Evolutionary conservation across 805 yeast genomes (phyloP).

Genomic region (Crinitomyces ghanaensis): DNA sequence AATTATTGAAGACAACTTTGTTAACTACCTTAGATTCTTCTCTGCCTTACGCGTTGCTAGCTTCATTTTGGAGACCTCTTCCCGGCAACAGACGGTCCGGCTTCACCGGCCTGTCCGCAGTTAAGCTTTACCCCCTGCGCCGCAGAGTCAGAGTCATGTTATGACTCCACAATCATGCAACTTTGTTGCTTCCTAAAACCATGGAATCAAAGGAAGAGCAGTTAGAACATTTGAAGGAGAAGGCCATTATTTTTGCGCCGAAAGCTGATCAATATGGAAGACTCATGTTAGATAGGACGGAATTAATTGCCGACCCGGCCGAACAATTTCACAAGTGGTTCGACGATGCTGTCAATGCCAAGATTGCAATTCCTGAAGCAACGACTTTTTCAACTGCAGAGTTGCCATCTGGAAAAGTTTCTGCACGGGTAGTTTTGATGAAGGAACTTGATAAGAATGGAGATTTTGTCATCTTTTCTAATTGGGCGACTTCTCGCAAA

Average conservation of each 20-base stretch:
- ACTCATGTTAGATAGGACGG: conserved; percentile 41
- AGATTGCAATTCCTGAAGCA: conserved; percentile 67
- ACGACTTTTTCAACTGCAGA: conserved; percentile 80
- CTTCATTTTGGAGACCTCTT: too few relatives aligned
- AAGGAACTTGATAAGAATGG: conserved; percentile 84
- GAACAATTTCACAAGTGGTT: conserved; percentile 80
- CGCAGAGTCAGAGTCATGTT: too few relatives aligned
- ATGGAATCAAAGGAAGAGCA: neutral
- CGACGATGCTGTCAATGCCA: conserved; percentile 48
- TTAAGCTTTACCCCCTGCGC: too few relatives aligned
- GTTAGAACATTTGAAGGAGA: neutral
- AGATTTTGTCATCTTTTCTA: conserved; percentile 68
- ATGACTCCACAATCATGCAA: too few relatives aligned
- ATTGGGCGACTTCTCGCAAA: conserved; percentile 84
- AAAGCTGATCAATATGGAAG: conserved; percentile 80
- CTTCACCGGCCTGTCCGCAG: too few relatives aligned
- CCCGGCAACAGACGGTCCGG: too few relatives aligned
- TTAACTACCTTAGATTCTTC: too few relatives aligned
- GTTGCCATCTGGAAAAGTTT: conserved; percentile 82
- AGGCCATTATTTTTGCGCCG: conserved; percentile 56
- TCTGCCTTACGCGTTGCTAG: too few relatives aligned
- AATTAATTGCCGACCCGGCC: conserved; percentile 52
- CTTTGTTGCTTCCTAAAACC: too few relatives aligned
- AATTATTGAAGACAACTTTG: too few relatives aligned
- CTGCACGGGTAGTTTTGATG: conserved; percentile 72